These are phyloP conservation scores for Fusarium oxysporum DNA, from an alignment of 2,329 filamentous ascomycete genomes.

Conservation along the genomic window DNA sequence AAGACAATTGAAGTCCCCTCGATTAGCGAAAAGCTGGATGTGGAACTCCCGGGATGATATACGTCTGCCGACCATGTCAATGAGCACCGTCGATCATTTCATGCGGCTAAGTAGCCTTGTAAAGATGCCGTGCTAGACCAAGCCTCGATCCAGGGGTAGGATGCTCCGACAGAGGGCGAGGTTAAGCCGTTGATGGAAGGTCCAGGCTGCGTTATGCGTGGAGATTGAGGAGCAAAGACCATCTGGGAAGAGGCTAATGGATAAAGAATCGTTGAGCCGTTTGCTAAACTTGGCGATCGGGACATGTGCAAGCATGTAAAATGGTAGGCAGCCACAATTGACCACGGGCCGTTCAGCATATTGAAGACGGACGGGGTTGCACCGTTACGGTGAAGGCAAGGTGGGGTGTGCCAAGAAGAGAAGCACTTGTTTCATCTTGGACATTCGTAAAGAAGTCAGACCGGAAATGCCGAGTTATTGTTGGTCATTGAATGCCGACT, in stretches of 20 bases:
- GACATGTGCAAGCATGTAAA: background rate
- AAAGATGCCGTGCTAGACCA: background rate
- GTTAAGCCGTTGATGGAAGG: background rate
- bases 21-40: background rate
- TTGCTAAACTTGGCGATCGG: background rate
- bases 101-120: background rate
- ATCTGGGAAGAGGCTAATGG: background rate
- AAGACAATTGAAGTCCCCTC: background rate
- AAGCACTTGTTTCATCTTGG: background rate
- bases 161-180: background rate
- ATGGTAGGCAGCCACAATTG: background rate
- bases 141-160: background rate
- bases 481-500: background rate
- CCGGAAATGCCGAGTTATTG: background rate
- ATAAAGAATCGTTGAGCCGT: background rate
- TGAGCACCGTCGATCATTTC: background rate
- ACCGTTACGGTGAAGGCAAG: background rate
- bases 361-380: background rate
- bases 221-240: background rate
- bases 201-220: background rate
- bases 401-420: background rate
- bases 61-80: background rate
- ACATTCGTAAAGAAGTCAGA: background rate
- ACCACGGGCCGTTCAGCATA: background rate
- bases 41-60: constrained; percentile 3